A percentile compares a stretch with the other conserved stretches of the same genome.
Evolutionary conservation across 1,139 yeast genomes (phyloP).

Genomic region (Candida sanyaensis): DNA sequence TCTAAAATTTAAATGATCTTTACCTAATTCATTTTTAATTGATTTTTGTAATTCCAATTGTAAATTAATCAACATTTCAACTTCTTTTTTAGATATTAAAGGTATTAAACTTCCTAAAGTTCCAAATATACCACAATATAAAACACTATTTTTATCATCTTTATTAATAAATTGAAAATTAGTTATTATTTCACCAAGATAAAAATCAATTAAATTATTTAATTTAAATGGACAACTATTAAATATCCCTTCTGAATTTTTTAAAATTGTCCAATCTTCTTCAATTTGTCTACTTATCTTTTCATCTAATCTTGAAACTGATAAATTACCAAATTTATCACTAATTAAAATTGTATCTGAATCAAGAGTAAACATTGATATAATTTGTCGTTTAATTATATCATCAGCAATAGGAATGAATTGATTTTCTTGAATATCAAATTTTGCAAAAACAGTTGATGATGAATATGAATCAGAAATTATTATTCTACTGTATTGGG

Average conservation of each 20-base stretch:
- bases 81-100: conserved; percentile 61
- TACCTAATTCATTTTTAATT: conserved; percentile 41
- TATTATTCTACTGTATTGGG: conserved; percentile 61
- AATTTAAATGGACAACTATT: conserved; percentile 61
- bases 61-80: conserved; percentile 55
- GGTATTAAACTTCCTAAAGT: conserved; percentile 77
- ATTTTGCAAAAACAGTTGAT: conserved; percentile 62
- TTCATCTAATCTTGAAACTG: conserved; percentile 61
- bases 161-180: conserved; percentile 55
- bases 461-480: conserved; percentile 60
- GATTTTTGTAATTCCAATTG: conserved; percentile 49
- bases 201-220: conserved; percentile 58
- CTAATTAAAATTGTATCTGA: conserved; percentile 78
- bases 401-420: conserved; percentile 75
- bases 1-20: conserved; percentile 69
- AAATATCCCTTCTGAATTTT: conserved; percentile 36
- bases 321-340: conserved; percentile 86
- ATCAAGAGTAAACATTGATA: conserved; percentile 63
- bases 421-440: conserved; percentile 48
- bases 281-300: conserved; percentile 47
- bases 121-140: conserved; percentile 82
- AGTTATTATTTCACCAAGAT: conserved; percentile 70
- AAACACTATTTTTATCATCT: conserved; percentile 67
- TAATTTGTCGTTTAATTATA: conserved; percentile 63
- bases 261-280: conserved; percentile 36